Evolutionary conservation across 139 green algal species (phyloP), one percentile per base, ranked within the genome.

Genomic region (Mesostigma viride): DNA sequence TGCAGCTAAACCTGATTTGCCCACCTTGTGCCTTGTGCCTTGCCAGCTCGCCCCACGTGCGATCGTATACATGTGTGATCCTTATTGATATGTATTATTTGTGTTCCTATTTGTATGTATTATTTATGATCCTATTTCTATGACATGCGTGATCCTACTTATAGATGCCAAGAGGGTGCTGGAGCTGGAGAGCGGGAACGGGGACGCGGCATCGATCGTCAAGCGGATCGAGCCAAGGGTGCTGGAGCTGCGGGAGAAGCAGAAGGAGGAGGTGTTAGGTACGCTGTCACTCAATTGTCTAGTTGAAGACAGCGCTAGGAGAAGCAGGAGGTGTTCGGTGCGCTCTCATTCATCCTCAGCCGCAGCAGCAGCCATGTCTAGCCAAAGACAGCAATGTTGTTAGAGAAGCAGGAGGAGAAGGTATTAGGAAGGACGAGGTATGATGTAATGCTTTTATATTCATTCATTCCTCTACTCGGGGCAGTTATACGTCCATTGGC

Each of bases 191-290:
- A 73, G 83, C 0, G 69, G 59, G 46, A 59, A 85, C 64, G 32
- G 31, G 0, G 77, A 77, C 64, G 87, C 87, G 0, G 28, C 2
- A 14, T 58, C 60, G 3, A 67, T 69, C 27, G 76, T 83, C 2
- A 34, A 34, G 24, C 67, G 82, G 8, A 63, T 97, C 58, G 72
- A 87, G 65, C 91, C 88, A 0, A 63, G 86, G 4, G 91, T 94
- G 27, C 56, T 77, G n/a, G 84, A 90, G 63, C 73, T 77, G 31
- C 78, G 86, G 51, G 92, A 97, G 70, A 91, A 95, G 80, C 78
- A 95, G 61, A 98, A 97, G 75, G 88, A 92, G 24, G 87, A 89
- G 51, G 89, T 90, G 84, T 68, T 92, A 11, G 71, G 71, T 75
- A 17, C 40, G 40, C 40, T 53, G 76, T 34, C 59, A 17, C 20